Evolutionary conservation across 1,284 basidiomycete genomes (phyloP), one percentile per base, ranked within the genome.

Genomic region (Tilletia indica): DNA sequence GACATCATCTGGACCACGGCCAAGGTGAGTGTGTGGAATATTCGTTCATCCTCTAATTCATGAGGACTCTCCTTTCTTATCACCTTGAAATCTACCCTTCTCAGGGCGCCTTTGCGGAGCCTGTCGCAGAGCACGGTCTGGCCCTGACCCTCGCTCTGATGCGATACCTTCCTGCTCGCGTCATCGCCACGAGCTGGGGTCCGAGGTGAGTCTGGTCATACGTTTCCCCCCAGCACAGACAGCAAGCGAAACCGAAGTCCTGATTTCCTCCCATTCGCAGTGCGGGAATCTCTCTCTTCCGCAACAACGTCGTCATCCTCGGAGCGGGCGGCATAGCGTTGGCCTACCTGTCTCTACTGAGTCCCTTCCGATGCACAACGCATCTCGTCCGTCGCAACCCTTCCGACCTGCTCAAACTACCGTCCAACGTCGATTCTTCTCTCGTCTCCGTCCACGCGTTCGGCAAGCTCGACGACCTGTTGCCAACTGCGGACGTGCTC

Each of bases 41-140:
- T 31, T 31, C 25, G 25, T 31, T 31, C 25, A 45, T 45, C 9
- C 14, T 45, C 14, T 45, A 8, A 45, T 45, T 8, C 42, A 45
- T 45, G 6, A 45, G 9, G 14, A 9, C 6, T 45, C 42, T 45
- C 42, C 42, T 14, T n/a, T 54, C n/a, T 54, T 9, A 8, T 54
- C 12, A n/a, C 51, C n/a, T 31, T 31, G 25, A 49, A 2, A 1
- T 4, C n/a, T 12, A 19, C 21, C n/a, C 19, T 16, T 1, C 8
- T 5, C 19, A 76, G 68, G 78, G 78, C 11, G 75, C 76, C n/a
- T 80, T 71, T 63, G 71, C 73, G 4, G 38, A 61, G 0, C 74
- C 72, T 0, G 78, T 78, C 1, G 79, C 78, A 2, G 80, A 82
- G 49, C 80, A 82, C 61, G 77, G 76, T 0, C 49, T 82, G 0